A percentile compares a stretch with the other conserved stretches of the same genome.
These are phyloP conservation scores for Blastobotrys attinorum DNA, from an alignment of 805 yeast species.

Conservation along the genomic window DNA sequence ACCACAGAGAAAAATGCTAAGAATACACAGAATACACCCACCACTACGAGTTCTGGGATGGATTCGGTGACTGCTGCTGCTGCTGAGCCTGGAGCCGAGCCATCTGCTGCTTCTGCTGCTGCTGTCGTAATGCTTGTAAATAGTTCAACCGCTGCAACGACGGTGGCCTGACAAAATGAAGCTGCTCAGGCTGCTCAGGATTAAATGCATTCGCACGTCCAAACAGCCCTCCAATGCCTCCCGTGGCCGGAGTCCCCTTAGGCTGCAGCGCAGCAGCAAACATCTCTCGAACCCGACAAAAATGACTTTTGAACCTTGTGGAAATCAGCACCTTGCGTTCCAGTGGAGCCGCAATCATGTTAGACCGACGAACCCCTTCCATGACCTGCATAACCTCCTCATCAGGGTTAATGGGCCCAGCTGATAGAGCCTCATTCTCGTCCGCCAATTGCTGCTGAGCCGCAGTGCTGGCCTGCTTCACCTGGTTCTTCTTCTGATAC, in stretches of 20 bases:
- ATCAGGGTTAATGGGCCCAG: constrained; percentile 61
- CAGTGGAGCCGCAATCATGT: constrained; percentile 42
- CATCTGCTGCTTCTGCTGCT: constrained; percentile 7
- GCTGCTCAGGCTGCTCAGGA: constrained; percentile 59
- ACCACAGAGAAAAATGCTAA: too few species aligned
- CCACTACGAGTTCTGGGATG: too few species aligned
- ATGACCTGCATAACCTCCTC: constrained; percentile 89
- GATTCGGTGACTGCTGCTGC: constrained; percentile 14
- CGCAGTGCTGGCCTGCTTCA: constrained; percentile 55
- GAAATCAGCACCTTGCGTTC: constrained; percentile 70
- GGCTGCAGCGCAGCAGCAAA: constrained; percentile 67
- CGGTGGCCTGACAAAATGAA: constrained; percentile 27
- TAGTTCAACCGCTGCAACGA: constrained; percentile 16
- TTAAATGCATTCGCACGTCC: constrained; percentile 75
- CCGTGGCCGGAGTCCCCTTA: constrained; percentile 43
- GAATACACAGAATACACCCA: too few species aligned
- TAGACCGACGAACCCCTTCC: constrained; percentile 66
- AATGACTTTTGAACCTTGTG: constrained; percentile 58
- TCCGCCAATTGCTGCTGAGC: constrained; percentile 32
- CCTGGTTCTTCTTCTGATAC: constrained; percentile 88
- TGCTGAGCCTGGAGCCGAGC: constrained; percentile 3
- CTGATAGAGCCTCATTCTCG: constrained; percentile 26
- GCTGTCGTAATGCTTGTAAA: constrained; percentile 2
- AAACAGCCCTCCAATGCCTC: constrained; percentile 66
- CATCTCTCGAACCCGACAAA: constrained; percentile 87